Base-by-base conservation (phyloP, 306 rosid genomes). In the Cercis canadensis region DNA sequence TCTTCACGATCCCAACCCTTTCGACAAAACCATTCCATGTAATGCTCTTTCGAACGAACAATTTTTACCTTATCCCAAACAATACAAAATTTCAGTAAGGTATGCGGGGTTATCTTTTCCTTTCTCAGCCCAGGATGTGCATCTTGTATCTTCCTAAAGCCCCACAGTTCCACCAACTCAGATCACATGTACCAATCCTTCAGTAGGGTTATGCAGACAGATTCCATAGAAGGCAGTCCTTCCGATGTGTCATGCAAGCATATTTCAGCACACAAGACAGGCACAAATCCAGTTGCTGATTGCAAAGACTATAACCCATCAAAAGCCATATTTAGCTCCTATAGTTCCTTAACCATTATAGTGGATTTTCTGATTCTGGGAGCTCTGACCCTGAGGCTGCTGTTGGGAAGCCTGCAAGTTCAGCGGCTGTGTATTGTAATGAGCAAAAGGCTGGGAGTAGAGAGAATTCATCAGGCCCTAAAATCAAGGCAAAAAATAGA, bases 401-500 rank as follows among this genome's bases (percentile, higher is more conserved):
- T 82, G 96, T 71, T 84, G 97, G 5, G 96, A 89, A 75, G 88
- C 83, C 75, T 84, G 96, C 83, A 89, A 74, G 87, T 88, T 94
- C 75, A 82, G 78, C 13, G 96, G 90, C 80, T 91, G 99, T 4
- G 99, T 82, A 84, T 88, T 95, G 90, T 95, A 95, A 56, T 95
- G 99, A 36, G 93, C 87, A 78, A 89, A 95, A 52, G 99, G 96
- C 83, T 95, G 99, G 33, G 97, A 95, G 80, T 95, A 95, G 40
- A 95, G 96, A 54, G 99, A 86, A 65, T 75, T 89, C 97, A 95
- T 85, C 70, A 80, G 62, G 55, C 91, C 95, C 99, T 92, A 89
- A 75, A 75, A 50, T 74, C 5, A 50, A 56, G 4, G 32, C 63
- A 63, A 46, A 70, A 4, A 44, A 53, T 61, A 72, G 47, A 70